A percentile compares a stretch with the other conserved stretches of the same genome.
Evolutionary conservation across 345 rosid species (phyloP).

Genomic region (Syzygium oleosum): DNA sequence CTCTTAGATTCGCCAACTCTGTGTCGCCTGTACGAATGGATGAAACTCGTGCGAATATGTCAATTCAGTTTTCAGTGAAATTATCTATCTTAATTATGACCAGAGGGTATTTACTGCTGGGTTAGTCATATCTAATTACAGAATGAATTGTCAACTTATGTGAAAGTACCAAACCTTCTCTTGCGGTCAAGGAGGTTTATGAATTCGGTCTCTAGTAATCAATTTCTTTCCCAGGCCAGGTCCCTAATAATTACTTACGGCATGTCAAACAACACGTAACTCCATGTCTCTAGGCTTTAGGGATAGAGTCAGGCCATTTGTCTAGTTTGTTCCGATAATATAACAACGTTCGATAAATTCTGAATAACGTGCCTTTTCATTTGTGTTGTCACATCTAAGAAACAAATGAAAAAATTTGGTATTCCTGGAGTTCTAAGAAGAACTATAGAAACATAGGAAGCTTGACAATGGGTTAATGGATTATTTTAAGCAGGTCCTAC

Average conservation of each 20-base stretch:
- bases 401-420: not conserved
- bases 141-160: not conserved
- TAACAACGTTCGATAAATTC: not conserved
- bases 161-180: not conserved
- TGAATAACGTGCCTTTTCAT: not conserved
- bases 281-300: not conserved
- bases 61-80: not conserved
- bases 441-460: not conserved
- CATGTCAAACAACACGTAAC: not conserved
- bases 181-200: not conserved
- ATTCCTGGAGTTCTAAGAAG: not conserved
- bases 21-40: not conserved
- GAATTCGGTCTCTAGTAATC: not conserved
- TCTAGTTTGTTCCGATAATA: not conserved
- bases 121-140: not conserved
- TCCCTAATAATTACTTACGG: not conserved
- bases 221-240: not conserved
- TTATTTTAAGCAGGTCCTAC: not conserved
- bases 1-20: not conserved
- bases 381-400: not conserved
- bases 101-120: not conserved
- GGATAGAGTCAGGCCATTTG: not conserved
- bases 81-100: not conserved
- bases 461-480: not conserved
- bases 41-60: not conserved